Evolutionary conservation across 208 protist genomes (phyloP), one percentile per base, ranked within the genome.

Genomic region (Crithidia expoeki): DNA sequence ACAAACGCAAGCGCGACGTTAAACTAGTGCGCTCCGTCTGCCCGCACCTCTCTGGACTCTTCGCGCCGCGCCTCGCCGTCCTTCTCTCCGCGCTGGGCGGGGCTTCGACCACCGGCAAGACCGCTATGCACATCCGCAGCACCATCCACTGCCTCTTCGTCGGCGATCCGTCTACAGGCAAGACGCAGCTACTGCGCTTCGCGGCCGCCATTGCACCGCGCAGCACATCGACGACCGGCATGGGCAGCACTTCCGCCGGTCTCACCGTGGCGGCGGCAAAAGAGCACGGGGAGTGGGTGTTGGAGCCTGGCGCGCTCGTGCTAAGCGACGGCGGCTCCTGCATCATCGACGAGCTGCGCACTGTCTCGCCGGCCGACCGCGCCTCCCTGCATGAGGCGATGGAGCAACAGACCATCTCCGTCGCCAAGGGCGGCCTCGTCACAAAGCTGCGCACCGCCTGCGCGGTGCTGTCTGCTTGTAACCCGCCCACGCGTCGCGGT

Each of bases 131-230:
- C 71, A 70, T 90, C 47, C 81, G 88, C 53, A 88, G 77, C 53
- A 98, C 99, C 57, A 98, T 99, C 66, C 98, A 99, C 90, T 89
- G 99, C 32, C 79, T 99, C 5, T 90, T 99, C 68, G 93, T 99
- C 11, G 99, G 99, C 14, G 99, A 99, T 87, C 98, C 99, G 2
- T 99, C 98, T 0, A 99, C 98, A 0, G 98, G 98, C 38, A 99
- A 99, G 69, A 94, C 89, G 30, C 94, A 98, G 67, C 76, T 98
- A 56, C 80, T 98, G 55, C 83, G 87, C 40, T 95, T 85, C 67
- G 94, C 92, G 14, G 86, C 88, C 34, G 66, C 78, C 55, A 70
- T 98, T 21, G 82, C 90, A 27, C 89, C 92, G 23, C 81, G 94
- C 52, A 92, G 86, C 74, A 94, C 92, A 30, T 93, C 90, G 19